phyloP scores from a whole-genome alignment of 1,284 basidiomycete species.

The Agroathelia rolfsii region DNA sequence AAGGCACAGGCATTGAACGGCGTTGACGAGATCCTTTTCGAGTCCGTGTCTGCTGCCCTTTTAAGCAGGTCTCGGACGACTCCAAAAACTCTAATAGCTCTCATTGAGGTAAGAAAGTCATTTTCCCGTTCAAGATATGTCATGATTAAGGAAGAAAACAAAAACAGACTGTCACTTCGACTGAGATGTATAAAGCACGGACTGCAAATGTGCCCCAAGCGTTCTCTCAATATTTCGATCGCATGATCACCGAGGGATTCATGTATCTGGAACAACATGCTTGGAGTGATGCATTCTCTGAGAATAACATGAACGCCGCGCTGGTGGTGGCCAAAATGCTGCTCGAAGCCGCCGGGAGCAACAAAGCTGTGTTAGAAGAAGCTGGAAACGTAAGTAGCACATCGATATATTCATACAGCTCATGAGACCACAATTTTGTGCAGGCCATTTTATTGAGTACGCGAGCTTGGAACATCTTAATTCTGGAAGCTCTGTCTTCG shows the following conservation, averaged over 20 bases:
- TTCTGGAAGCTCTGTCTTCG: slow-evolving; percentile 40
- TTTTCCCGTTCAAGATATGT: background rate
- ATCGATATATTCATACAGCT: slow-evolving; percentile 2
- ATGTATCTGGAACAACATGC: slow-evolving; percentile 41
- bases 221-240: slow-evolving; percentile 21
- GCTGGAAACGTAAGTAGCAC: slow-evolving; percentile 23
- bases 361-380: slow-evolving; percentile 23
- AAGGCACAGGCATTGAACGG: slow-evolving; percentile 26
- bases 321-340: slow-evolving; percentile 43
- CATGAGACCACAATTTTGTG: slow-evolving; percentile 8
- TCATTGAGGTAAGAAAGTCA: slow-evolving; percentile 35
- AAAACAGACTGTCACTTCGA: slow-evolving; percentile 24
- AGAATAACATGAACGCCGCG: slow-evolving; percentile 42
- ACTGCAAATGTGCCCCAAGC: slow-evolving; percentile 15
- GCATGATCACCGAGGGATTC: slow-evolving; percentile 39
- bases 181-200: slow-evolving; percentile 17
- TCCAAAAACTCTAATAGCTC: slow-evolving; percentile 37
- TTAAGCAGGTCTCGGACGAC: slow-evolving; percentile 40
- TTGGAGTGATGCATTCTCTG: slow-evolving; percentile 32
- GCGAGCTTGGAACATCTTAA: slow-evolving; percentile 54
- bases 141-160: no score
- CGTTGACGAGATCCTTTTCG: slow-evolving; percentile 39
- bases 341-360: slow-evolving; percentile 33
- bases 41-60: slow-evolving; percentile 44
- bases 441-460: slow-evolving; percentile 22